Conservation (phyloP, 495 filamentous ascomycete genomes). For the Trichoderma virens region DNA sequence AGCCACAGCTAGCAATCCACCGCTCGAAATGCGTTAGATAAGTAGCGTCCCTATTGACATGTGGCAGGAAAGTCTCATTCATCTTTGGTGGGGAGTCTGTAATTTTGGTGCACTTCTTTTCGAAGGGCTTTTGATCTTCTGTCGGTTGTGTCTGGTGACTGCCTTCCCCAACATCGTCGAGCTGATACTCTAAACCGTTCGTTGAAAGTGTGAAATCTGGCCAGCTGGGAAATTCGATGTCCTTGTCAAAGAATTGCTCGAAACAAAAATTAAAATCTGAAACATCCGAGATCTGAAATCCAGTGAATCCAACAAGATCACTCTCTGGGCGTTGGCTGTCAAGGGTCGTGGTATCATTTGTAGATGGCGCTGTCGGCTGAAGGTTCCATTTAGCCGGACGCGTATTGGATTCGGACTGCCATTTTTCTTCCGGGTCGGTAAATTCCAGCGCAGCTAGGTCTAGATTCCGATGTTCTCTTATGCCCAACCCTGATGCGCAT, state of each 20-base stretch:
- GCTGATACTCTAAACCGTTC: neutral
- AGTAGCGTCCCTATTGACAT: neutral
- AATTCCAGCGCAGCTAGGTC: neutral
- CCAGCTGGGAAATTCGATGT: neutral
- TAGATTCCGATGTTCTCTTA: neutral
- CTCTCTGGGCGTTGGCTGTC: neutral
- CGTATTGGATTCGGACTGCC: neutral
- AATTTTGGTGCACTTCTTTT: neutral
- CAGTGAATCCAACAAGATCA: neutral
- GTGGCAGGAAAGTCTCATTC: neutral
- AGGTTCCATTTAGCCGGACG: neutral
- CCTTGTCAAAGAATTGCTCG: neutral
- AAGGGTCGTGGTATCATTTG: neutral
- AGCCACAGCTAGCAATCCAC: slow-evolving; percentile 7
- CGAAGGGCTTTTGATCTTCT: neutral
- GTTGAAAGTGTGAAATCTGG: neutral
- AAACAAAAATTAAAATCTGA: slow-evolving; percentile 18
- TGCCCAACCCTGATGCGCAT: neutral
- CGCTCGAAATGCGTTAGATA: neutral
- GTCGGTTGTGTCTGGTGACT: too few relatives aligned
- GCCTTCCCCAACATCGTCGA: neutral
- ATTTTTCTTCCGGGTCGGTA: neutral
- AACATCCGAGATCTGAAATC: slow-evolving; percentile 13
- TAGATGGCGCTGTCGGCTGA: neutral
- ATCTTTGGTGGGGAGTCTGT: neutral